Base-by-base conservation (phyloP, 345 rosid species). In the Nasturtium officinale region DNA sequence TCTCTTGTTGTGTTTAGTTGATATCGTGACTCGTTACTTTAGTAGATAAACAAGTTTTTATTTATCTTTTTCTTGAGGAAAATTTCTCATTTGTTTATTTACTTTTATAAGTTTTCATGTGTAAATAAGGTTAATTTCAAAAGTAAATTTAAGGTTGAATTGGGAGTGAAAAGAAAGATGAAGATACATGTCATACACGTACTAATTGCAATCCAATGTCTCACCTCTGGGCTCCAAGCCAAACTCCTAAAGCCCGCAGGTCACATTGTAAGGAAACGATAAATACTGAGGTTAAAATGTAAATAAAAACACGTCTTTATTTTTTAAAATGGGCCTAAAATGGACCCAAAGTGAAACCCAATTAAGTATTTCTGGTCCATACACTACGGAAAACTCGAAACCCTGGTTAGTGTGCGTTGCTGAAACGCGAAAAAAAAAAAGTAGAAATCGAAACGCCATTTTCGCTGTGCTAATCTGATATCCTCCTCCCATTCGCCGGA, bases 1-100 rank as follows among this genome's bases (percentile, higher is more conserved):
- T 61, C 50, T 61, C 43, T 29, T 78, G 17, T 61, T 79, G 28
- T 40, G 72, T 3, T 46, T 79, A 32, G 48, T 66, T 60, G 35
- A 59, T 42, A 30, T 65, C 43, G 63, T 0, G 8, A 23, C 28
- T 72, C 29, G 3, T 43, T 6, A 2, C 18, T 21, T 53, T 48
- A 56, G 46, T n/a, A n/a, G n/a, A 50, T 74, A 6, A 37, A 37
- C 45, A 47, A 48, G 67, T 9, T 46, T 16, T 33, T 59, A 32
- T 58, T 42, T 40, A 1, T 17, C 15, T 17, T 46, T 46, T 57
- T 53, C 2, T 33, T 0, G 11, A 15, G 55, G n/a, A 6, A 52
- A 40, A 20, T 2, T 21, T 53, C 7, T 68, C 15, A 23, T 11
- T 33, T 43, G 37, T 29, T 50, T 53, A 30, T 42, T 15, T 43